A percentile compares a stretch with the other conserved stretches of the same genome.
Evolutionary conservation across 1,284 basidiomycete species (phyloP).

Genomic region (Ustilago loliicola): DNA sequence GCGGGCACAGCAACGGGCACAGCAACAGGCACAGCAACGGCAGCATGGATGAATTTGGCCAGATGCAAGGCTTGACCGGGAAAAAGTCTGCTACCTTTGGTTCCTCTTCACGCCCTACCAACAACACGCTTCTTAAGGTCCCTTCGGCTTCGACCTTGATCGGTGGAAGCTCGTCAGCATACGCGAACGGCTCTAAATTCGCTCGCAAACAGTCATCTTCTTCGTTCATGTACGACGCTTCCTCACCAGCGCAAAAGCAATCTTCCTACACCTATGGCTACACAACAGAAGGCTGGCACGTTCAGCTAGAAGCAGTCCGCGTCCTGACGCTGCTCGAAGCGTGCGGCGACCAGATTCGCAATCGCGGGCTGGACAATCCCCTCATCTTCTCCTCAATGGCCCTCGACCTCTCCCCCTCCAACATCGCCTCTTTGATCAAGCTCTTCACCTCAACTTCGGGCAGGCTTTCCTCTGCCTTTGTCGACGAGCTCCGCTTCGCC

Average conservation of each 20-base stretch:
- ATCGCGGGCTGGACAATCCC: constrained; percentile 63
- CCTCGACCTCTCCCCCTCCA: constrained; percentile 60
- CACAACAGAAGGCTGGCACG: constrained; percentile 56
- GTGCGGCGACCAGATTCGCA: constrained; percentile 59
- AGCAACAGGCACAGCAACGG: too few species aligned
- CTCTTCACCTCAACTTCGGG: constrained; percentile 29
- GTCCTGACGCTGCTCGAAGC: constrained; percentile 54
- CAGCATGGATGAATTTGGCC: constrained; percentile 36
- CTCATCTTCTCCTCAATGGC: constrained; percentile 69
- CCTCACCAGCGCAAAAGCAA: constrained; percentile 3
- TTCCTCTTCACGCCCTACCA: constrained; percentile 7
- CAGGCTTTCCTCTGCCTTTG: constrained; percentile 29
- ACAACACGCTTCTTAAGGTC: constrained; percentile 1
- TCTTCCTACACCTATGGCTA: constrained; percentile 58
- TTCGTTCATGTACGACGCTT: constrained; percentile 10
- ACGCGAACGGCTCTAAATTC: constrained; percentile 6
- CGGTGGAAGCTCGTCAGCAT: constrained; percentile 7
- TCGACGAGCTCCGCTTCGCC: constrained; percentile 63
- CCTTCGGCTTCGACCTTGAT: constrained; percentile 9
- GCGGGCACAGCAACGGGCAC: not conserved
- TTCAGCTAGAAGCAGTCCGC: constrained; percentile 49
- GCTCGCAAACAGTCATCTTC: not conserved
- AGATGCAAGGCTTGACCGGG: constrained; percentile 1
- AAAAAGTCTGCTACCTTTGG: constrained; percentile 16
- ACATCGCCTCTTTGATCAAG: constrained; percentile 56